phyloP scores from a whole-genome alignment of 1,139 yeast species.

The Blastobotrys ciferrii region DNA sequence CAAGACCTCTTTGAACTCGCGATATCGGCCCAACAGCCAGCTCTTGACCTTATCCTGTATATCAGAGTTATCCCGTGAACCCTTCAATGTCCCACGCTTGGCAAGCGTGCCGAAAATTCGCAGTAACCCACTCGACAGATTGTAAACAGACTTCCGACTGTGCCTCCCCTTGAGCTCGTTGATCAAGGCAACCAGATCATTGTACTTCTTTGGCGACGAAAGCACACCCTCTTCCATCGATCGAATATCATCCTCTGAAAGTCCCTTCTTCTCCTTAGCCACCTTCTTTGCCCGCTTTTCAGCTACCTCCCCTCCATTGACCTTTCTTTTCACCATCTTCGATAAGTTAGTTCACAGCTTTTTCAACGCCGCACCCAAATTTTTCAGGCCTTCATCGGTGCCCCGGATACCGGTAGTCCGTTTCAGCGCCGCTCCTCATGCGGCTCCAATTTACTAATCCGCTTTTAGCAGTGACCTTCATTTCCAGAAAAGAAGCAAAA shows the following conservation, averaged over 20 bases:
- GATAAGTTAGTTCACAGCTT: not conserved
- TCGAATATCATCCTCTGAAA: constrained; percentile 5
- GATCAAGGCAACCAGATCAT: constrained; percentile 50
- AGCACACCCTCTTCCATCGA: constrained; percentile 11
- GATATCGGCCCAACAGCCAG: constrained; percentile 66
- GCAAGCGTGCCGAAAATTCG: constrained; percentile 59
- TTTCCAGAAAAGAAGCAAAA: too few species aligned
- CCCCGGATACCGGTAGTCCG: not conserved
- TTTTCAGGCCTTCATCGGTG: not conserved
- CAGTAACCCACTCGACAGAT: constrained; percentile 50
- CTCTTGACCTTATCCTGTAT: constrained; percentile 39
- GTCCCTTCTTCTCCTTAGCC: not conserved
- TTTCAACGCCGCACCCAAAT: not conserved
- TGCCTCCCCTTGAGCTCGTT: constrained; percentile 39
- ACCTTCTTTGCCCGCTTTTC: constrained; percentile 1
- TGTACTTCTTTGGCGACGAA: constrained; percentile 43
- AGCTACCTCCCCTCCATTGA: not conserved
- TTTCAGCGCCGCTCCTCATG: not conserved
- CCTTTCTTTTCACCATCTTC: constrained; percentile 13
- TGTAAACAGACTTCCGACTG: constrained; percentile 25
- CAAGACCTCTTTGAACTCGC: constrained; percentile 49
- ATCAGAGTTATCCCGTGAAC: constrained; percentile 35
- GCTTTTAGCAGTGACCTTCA: too few species aligned
- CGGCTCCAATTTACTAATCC: too few species aligned
- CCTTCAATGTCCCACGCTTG: constrained; percentile 47